Evolutionary conservation across 768 basidiomycete species (phyloP).

Genomic region (Boletus pseudopeckii): DNA sequence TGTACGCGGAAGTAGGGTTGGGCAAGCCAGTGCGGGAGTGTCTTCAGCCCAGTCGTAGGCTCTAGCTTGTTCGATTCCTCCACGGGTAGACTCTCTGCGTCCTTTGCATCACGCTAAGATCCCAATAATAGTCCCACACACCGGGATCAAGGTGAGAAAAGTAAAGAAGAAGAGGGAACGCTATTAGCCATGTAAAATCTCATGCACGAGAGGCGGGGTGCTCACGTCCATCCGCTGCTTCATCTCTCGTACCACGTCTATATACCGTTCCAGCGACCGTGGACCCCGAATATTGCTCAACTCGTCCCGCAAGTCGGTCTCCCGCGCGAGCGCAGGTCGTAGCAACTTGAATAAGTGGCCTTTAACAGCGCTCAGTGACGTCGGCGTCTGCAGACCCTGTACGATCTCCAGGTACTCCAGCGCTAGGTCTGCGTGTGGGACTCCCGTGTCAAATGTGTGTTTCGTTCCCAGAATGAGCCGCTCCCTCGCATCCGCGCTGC

Average conservation of each 20-base stretch:
- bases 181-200: not conserved
- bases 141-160: not conserved
- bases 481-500: not conserved
- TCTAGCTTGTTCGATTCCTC: constrained; percentile 43
- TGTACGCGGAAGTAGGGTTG: constrained; percentile 59
- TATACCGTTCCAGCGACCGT: constrained; percentile 35
- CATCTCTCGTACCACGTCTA: constrained; percentile 57
- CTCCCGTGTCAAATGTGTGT: constrained; percentile 33
- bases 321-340: constrained; percentile 64
- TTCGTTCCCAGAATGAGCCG: not conserved
- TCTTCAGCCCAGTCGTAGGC: constrained; percentile 44
- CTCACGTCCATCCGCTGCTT: constrained; percentile 55
- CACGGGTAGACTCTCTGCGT: constrained; percentile 21
- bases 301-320: constrained; percentile 69
- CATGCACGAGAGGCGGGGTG: constrained; percentile 3
- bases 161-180: not conserved
- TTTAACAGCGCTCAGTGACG: constrained; percentile 74
- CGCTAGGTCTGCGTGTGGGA: constrained; percentile 63
- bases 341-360: constrained; percentile 93
- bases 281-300: constrained; percentile 51
- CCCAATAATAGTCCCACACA: not conserved
- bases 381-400: constrained; percentile 54
- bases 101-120: constrained; percentile 47
- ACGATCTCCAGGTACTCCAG: constrained; percentile 87
- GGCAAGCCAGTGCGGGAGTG: constrained; percentile 65